phyloP scores from a whole-genome alignment of 257 asterid genomes.

The Jacaranda mimosifolia region DNA sequence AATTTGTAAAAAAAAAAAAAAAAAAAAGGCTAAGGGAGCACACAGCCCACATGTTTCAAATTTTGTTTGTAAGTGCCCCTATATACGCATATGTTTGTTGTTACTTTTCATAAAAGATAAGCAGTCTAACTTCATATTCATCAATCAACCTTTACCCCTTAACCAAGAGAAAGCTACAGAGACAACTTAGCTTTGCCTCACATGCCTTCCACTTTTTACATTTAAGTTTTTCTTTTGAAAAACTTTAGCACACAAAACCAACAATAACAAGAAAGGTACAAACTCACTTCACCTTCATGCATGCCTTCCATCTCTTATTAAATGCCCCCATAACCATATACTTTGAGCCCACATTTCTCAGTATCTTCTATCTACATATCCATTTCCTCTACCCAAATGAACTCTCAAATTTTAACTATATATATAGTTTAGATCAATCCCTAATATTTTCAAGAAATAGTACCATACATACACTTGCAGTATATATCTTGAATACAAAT shows the following conservation, averaged over 20 bases:
- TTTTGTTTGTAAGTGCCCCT: not conserved
- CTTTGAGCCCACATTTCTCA: not conserved
- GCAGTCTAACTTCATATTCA: conserved; percentile 72
- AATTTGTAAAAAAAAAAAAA: not conserved
- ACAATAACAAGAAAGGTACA: conserved; percentile 90
- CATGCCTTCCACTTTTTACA: conserved; percentile 81
- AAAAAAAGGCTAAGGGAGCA: too few species aligned
- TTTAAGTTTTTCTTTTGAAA: conserved; percentile 36
- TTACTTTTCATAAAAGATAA: conserved; percentile 56
- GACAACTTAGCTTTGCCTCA: conserved; percentile 94
- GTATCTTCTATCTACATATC: not conserved
- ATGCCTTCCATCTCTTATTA: conserved; percentile 43
- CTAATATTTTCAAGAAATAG: not conserved
- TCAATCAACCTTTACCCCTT: conserved; percentile 62
- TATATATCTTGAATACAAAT: too few species aligned
- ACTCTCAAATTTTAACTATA: not conserved
- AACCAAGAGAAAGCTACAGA: conserved; percentile 54
- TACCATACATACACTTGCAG: not conserved
- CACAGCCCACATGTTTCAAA: not conserved
- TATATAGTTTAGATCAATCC: not conserved
- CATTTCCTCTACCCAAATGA: conserved; percentile 33
- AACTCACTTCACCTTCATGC: conserved; percentile 37
- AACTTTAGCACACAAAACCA: conserved; percentile 73
- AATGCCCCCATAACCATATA: conserved; percentile 38
- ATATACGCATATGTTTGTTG: conserved; percentile 19